phyloP scores from a whole-genome alignment of 2,329 filamentous ascomycete genomes.

The Beauveria scarabaeidicola region DNA sequence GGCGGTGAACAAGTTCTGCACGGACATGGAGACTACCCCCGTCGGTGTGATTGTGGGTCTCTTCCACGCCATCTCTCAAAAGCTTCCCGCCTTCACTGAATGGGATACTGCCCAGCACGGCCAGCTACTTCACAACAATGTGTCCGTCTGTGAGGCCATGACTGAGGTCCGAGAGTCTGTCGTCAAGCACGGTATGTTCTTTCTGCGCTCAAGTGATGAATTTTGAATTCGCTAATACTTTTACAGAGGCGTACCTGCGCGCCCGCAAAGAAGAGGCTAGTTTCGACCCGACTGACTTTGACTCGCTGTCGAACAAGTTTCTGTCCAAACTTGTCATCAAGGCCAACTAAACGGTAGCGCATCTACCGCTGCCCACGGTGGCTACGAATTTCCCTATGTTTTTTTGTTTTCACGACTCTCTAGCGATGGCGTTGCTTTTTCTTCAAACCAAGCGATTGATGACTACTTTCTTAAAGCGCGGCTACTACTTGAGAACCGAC shows the following conservation, averaged over 20 bases:
- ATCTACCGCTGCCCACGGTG: neutral
- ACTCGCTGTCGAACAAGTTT: constrained; percentile 95
- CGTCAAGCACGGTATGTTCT: constrained; percentile 75
- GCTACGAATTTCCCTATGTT: constrained; percentile 14
- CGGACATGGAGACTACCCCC: constrained; percentile 91
- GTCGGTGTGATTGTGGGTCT: constrained; percentile 94
- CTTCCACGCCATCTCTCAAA: constrained; percentile 96
- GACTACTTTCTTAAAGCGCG: constrained; percentile 7
- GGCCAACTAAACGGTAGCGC: constrained; percentile 55
- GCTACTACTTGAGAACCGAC: constrained; percentile 10
- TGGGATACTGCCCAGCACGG: constrained; percentile 93
- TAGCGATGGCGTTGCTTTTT: constrained; percentile 10
- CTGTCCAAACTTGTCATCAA: constrained; percentile 92
- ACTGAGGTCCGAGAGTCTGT: constrained; percentile 91
- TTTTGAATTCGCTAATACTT: neutral
- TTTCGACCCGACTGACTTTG: constrained; percentile 88
- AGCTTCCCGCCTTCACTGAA: constrained; percentile 83
- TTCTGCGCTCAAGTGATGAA: neutral
- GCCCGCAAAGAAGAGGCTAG: constrained; percentile 62
- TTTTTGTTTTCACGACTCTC: constrained; percentile 21
- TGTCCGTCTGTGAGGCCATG: constrained; percentile 89
- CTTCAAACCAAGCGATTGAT: constrained; percentile 5
- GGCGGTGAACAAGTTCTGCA: constrained; percentile 89
- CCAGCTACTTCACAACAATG: constrained; percentile 82
- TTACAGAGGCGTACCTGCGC: constrained; percentile 74